Percentiles rank a stretch among this genome's conserved stretches.
These are phyloP conservation scores for Pythium phragmiticola DNA, from an alignment of 352 stramenopile genomes.

Conservation along the genomic window DNA sequence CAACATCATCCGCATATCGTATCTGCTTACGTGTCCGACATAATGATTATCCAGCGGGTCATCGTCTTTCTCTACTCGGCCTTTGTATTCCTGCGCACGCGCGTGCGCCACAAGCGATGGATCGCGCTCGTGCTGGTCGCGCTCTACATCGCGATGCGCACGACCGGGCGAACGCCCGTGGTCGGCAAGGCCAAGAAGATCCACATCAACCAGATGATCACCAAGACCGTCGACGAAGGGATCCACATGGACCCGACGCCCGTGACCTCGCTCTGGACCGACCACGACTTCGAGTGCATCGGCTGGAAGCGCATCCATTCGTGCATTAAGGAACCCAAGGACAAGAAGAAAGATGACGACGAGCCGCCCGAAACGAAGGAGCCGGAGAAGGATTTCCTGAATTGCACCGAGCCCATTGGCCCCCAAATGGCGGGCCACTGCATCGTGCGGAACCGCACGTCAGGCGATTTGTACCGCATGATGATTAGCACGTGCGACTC, in stretches of 20 bases:
- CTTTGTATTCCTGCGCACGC: constrained; percentile 55
- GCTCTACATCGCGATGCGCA: constrained; percentile 60
- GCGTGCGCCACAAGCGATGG: constrained; percentile 72
- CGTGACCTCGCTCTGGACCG: constrained; percentile 64
- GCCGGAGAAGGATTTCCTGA: constrained; percentile 72
- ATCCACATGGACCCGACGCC: constrained; percentile 57
- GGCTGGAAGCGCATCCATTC: constrained; percentile 84
- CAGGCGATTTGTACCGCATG: constrained; percentile 73
- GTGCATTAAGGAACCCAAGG: constrained; percentile 47
- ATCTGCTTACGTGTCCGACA: constrained; percentile 14
- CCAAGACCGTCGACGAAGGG: constrained; percentile 56
- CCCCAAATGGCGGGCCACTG: constrained; percentile 80
- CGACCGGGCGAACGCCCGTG: constrained; percentile 52
- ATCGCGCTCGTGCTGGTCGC: constrained; percentile 44
- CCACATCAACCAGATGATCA: constrained; percentile 76
- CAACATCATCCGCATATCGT: not conserved
- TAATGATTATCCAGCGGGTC: constrained; percentile 76
- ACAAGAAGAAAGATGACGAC: constrained; percentile 35
- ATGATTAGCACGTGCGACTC: constrained; percentile 81
- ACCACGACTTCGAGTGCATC: constrained; percentile 81
- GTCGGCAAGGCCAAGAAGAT: constrained; percentile 60
- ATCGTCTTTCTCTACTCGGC: constrained; percentile 65
- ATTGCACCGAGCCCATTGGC: constrained; percentile 67
- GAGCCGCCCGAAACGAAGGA: constrained; percentile 37
- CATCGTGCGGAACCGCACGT: constrained; percentile 82